A percentile compares a stretch with the other conserved stretches of the same genome.
Conservation (phyloP, 768 basidiomycete genomes). For the Rhizopogon salebrosus region DNA sequence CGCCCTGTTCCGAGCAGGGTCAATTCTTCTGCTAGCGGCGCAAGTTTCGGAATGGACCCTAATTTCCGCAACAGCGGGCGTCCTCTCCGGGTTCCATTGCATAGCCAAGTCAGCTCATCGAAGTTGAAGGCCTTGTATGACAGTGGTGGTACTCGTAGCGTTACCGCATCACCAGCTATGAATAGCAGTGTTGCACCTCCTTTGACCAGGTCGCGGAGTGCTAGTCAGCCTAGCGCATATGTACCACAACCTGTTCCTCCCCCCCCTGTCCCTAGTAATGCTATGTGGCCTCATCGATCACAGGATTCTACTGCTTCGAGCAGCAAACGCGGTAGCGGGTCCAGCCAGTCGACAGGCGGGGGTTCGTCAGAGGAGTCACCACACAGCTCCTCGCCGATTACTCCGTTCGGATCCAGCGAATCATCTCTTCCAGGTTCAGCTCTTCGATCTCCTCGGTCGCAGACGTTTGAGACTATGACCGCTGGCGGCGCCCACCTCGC, state of each 20-base stretch:
- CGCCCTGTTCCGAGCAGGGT: slow-evolving; percentile 46
- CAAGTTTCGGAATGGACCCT: slow-evolving; percentile 37
- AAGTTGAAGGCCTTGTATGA: slow-evolving; percentile 53
- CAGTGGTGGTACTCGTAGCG: slow-evolving; percentile 27
- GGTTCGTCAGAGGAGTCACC: slow-evolving; percentile 83
- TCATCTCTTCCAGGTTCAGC: slow-evolving; percentile 61
- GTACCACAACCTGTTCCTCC: slow-evolving; percentile 44
- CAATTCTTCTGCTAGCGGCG: slow-evolving; percentile 34
- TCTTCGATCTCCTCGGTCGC: slow-evolving; percentile 51
- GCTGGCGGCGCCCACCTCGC: slow-evolving; percentile 19
- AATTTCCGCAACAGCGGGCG: slow-evolving; percentile 32
- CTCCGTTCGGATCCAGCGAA: slow-evolving; percentile 87
- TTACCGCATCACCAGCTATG: slow-evolving; percentile 29
- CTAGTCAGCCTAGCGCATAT: slow-evolving; percentile 76
- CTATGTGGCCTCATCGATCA: slow-evolving; percentile 44
- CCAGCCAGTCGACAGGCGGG: slow-evolving; percentile 70
- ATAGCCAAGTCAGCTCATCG: slow-evolving; percentile 70
- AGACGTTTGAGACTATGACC: slow-evolving; percentile 42
- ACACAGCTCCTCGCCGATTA: slow-evolving; percentile 81
- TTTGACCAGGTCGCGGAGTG: slow-evolving; percentile 60
- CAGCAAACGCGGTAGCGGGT: slow-evolving; percentile 77
- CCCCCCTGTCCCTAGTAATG: slow-evolving; percentile 49
- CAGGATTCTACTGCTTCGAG: slow-evolving; percentile 33
- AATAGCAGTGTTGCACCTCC: slow-evolving; percentile 19
- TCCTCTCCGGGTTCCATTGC: slow-evolving; percentile 39